phyloP scores from a whole-genome alignment of 768 basidiomycete genomes.

The Hysterangium stoloniferum region DNA sequence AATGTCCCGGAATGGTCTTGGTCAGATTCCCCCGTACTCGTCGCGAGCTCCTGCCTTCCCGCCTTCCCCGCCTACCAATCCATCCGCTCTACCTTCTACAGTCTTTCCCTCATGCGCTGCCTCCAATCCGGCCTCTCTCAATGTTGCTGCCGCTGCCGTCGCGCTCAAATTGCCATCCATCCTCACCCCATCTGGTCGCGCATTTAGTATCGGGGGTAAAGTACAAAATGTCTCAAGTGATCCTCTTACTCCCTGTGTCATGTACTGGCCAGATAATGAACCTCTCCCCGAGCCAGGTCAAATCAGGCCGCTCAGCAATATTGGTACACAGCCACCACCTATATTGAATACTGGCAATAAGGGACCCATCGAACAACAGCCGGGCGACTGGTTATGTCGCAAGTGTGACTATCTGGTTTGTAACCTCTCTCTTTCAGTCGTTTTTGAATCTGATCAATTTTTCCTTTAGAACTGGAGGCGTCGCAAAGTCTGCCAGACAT shows the following conservation, averaged over 20 bases:
- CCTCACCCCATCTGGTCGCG: constrained; percentile 76
- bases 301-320: constrained; percentile 31
- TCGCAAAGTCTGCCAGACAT: constrained; percentile 85
- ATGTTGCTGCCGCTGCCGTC: constrained; percentile 44
- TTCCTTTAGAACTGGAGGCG: constrained; percentile 60
- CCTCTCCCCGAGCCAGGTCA: constrained; percentile 74
- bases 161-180: constrained; percentile 24
- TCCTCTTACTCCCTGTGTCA: constrained; percentile 64
- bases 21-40: constrained; percentile 11
- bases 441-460: background rate
- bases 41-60: constrained; percentile 9
- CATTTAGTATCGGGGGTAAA: constrained; percentile 67
- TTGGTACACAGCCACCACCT: constrained; percentile 38
- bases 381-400: constrained; percentile 71
- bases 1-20: background rate
- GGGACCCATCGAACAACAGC: constrained; percentile 78
- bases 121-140: constrained; percentile 27
- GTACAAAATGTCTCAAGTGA: constrained; percentile 75
- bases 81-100: constrained; percentile 24
- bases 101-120: constrained; percentile 11
- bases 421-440: background rate
- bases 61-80: constrained; percentile 9
- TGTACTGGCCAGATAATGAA: constrained; percentile 92
- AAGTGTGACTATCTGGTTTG: constrained; percentile 68
- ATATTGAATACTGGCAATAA: constrained; percentile 86